Base-by-base conservation (phyloP, 192 early-diverging fungal genomes). In the Podila clonocystis region DNA sequence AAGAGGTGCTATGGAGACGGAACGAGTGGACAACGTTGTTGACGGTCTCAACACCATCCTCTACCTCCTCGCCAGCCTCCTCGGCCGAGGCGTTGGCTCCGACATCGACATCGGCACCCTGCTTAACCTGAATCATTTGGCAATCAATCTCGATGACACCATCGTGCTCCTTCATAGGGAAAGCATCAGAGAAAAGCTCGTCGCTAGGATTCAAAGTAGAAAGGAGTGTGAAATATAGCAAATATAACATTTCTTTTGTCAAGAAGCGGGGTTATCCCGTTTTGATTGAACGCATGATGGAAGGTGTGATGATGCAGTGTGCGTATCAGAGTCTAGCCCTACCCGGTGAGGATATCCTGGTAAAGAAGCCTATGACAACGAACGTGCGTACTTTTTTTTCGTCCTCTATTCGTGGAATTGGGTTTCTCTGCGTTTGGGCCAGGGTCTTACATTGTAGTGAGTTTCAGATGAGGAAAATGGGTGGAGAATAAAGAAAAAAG, bases 11-110 rank as follows among this genome's bases (percentile, higher is more conserved):
- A 65, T 73, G 75, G 59, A 96, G 88, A 82, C 93, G 91, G 77
- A 90, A 87, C 19, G 92, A 87, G 87, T 94, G 71, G 59, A 95
- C 87, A 33, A 97, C 87, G 75, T 97, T 91, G 92, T 93, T 96
- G 77, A 94, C 93, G 49, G 83, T 83, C 64, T 85, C 4, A 26
- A 70, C 61, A 48, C 73, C 70, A 41, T 89, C 89, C 45, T 95
- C 93, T 52, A 90, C 63, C 8, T 33, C 74, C 45, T 92, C 94
- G 9, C 88, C 92, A 31, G 30, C 87, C 36, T 82, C 93, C 84
- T 95, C 94, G 63, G 95, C 94, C 33, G 95, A 95, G 62, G 94
- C 85, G 88, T 96, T 95, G 84, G 92, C 95, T 82, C 94, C 95
- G 70, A 92, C 95, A 79, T 97, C 91, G 58, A 97, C 84, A 20